phyloP scores from a whole-genome alignment of 2,329 filamentous ascomycete genomes.

The Fusarium cicatricum region DNA sequence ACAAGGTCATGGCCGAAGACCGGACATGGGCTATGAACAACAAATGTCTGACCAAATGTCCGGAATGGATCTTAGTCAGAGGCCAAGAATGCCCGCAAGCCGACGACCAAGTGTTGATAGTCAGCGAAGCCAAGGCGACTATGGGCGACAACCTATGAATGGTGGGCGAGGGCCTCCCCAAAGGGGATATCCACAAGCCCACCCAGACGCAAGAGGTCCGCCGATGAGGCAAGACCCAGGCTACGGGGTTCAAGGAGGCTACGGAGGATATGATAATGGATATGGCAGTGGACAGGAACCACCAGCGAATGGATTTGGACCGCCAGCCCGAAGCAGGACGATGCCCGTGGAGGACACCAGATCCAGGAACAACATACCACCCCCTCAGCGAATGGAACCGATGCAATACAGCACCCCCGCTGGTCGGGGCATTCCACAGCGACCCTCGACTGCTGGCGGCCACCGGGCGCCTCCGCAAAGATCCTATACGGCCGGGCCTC shows the following conservation, averaged over 20 bases:
- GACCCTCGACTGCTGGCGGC: constrained; percentile 64
- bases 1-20: constrained; percentile 32
- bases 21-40: constrained; percentile 41
- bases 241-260: constrained; percentile 34
- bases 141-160: constrained; percentile 39
- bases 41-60: constrained; percentile 47
- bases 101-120: constrained; percentile 40
- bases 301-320: constrained; percentile 55
- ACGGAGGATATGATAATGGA: constrained; percentile 41
- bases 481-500: constrained; percentile 54
- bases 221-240: constrained; percentile 41
- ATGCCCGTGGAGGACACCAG: constrained; percentile 63
- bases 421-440: constrained; percentile 56
- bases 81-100: constrained; percentile 30
- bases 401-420: constrained; percentile 56
- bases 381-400: constrained; percentile 52
- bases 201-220: constrained; percentile 40
- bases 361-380: constrained; percentile 48
- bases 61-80: constrained; percentile 48
- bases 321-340: constrained; percentile 67
- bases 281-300: constrained; percentile 44
- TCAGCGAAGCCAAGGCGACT: constrained; percentile 39
- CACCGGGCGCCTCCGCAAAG: constrained; percentile 62
- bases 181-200: constrained; percentile 48
- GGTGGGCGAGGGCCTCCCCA: constrained; percentile 39